phyloP scores from a whole-genome alignment of 805 yeast species.

The Metschnikowia bowlesiae region DNA sequence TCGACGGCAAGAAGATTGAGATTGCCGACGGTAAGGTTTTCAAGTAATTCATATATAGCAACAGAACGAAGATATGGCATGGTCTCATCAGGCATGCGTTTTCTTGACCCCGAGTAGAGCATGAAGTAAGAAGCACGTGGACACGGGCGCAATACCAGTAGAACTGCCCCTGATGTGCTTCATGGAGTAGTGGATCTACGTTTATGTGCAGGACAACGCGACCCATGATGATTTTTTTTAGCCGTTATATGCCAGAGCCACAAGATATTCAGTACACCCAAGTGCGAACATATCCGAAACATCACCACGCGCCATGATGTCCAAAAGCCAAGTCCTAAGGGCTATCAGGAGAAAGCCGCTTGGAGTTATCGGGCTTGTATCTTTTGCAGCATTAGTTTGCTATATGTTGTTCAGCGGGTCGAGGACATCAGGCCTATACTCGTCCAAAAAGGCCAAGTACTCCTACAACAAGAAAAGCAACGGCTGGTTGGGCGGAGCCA shows the following conservation, averaged over 20 bases:
- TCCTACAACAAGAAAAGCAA: conserved; percentile 42
- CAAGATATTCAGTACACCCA: not conserved
- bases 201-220: not conserved
- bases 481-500: conserved; percentile 44
- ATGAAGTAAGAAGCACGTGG: no score
- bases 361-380: conserved; percentile 43
- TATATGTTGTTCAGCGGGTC: conserved; percentile 28
- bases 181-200: no score
- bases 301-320: conserved; percentile 13
- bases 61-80: not conserved
- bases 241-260: conserved; percentile 3
- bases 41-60: conserved; percentile 50
- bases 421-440: conserved; percentile 7
- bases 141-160: no score
- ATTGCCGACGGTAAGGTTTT: conserved; percentile 97
- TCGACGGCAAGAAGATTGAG: conserved; percentile 77
- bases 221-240: not conserved
- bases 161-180: no score
- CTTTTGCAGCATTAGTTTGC: conserved; percentile 40
- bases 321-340: conserved; percentile 27
- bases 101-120: no score
- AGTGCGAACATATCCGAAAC: conserved; percentile 1
- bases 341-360: conserved; percentile 60
- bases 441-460: conserved; percentile 32
- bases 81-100: no score